Percentiles rank a stretch among this genome's conserved stretches.
These are phyloP conservation scores for Falciphora oryzae DNA, from an alignment of 2,329 filamentous ascomycete genomes.

Conservation along the genomic window DNA sequence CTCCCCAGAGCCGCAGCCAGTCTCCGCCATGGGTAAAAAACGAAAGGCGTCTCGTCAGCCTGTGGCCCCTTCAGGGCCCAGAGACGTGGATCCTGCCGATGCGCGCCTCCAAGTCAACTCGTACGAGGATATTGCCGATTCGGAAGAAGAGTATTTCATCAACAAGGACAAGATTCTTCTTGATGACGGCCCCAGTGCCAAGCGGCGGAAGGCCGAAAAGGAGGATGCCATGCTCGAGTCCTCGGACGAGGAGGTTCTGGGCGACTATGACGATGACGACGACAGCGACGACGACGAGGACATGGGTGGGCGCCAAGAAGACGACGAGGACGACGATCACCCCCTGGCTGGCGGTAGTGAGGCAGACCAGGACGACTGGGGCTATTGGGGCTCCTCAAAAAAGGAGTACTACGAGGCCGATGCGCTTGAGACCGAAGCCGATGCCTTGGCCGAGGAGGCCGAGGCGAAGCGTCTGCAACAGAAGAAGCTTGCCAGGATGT, in stretches of 20 bases:
- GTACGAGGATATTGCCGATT: constrained; percentile 84
- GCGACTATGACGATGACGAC: constrained; percentile 19
- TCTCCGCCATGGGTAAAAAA: constrained; percentile 51
- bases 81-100: constrained; percentile 49
- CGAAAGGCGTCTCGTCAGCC: constrained; percentile 60
- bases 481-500: constrained; percentile 85
- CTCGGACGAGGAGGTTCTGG: constrained; percentile 55
- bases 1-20: not conserved
- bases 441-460: constrained; percentile 82
- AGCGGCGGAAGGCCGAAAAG: constrained; percentile 60
- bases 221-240: constrained; percentile 55
- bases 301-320: constrained; percentile 25
- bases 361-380: constrained; percentile 49
- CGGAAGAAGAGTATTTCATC: constrained; percentile 88
- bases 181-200: constrained; percentile 73
- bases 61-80: constrained; percentile 42
- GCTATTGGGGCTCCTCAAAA: constrained; percentile 81
- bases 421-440: constrained; percentile 55
- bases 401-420: constrained; percentile 94
- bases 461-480: constrained; percentile 85
- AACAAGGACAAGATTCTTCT: constrained; percentile 81
- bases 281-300: constrained; percentile 25
- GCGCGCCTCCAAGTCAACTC: constrained; percentile 58
- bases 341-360: constrained; percentile 39
- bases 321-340: constrained; percentile 28